These are phyloP conservation scores for Aureobasidium sp. DNA, from an alignment of 2,329 filamentous ascomycete genomes.

Conservation along the genomic window DNA sequence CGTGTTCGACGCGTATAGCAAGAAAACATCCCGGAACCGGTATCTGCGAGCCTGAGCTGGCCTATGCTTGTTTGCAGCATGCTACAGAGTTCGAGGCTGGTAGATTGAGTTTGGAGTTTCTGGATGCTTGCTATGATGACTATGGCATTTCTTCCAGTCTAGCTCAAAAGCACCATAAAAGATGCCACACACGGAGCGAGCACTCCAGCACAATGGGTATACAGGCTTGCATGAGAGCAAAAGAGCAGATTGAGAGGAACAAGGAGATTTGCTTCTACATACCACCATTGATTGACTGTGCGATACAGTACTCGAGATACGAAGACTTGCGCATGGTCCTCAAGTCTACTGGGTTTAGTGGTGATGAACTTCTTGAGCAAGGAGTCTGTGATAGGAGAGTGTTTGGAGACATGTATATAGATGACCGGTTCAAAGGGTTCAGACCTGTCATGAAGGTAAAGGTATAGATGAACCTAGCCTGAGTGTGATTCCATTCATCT, in stretches of 20 bases:
- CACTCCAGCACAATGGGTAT: background rate
- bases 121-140: background rate
- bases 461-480: background rate
- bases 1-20: background rate
- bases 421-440: background rate
- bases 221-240: background rate
- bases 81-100: background rate
- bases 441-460: background rate
- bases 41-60: background rate
- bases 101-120: background rate
- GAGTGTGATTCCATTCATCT: background rate
- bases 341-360: background rate
- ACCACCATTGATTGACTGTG: background rate
- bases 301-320: background rate
- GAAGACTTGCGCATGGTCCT: background rate
- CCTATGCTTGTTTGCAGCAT: background rate
- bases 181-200: background rate
- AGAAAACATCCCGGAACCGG: background rate
- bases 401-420: background rate
- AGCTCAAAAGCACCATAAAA: background rate
- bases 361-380: background rate
- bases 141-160: background rate
- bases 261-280: background rate
- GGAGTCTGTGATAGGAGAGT: background rate
- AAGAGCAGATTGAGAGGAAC: background rate